These are phyloP conservation scores for Chlamydomonas reinhardtii DNA, from an alignment of 163 green algal genomes.

Conservation along the genomic window DNA sequence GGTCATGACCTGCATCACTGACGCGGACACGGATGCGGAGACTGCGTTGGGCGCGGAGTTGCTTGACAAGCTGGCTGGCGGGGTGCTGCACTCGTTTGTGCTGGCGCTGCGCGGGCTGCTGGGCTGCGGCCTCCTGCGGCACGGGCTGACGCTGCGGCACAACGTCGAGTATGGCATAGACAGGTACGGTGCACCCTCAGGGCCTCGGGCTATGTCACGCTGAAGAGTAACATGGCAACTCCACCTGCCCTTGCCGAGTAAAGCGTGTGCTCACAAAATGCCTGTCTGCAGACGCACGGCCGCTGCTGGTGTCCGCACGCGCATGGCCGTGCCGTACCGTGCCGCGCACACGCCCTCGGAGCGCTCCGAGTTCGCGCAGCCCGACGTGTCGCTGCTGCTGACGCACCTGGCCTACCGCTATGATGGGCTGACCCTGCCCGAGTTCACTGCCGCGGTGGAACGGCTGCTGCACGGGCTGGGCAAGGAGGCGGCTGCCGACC, in stretches of 20 bases:
- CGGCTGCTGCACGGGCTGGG: constrained; percentile 52
- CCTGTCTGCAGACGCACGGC: no score
- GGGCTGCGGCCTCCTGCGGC: constrained; percentile 54
- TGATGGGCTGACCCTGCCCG: constrained; percentile 44
- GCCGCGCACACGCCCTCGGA: constrained; percentile 64
- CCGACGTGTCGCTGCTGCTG: constrained; percentile 68
- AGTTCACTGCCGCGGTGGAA: constrained; percentile 60
- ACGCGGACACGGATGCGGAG: not conserved
- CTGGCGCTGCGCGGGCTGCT: constrained; percentile 69
- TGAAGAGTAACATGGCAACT: no score
- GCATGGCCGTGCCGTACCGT: constrained; percentile 73
- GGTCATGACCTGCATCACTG: not conserved
- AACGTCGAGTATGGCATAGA: constrained; percentile 64
- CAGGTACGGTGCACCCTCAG: constrained; percentile 9
- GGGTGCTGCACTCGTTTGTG: constrained; percentile 39
- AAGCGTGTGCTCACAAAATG: no score
- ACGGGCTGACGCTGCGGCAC: constrained; percentile 62
- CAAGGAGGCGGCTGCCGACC: constrained; percentile 53
- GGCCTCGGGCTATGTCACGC: no score
- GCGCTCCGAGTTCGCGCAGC: constrained; percentile 72
- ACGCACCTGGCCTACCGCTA: constrained; percentile 69
- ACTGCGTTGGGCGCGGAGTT: not conserved
- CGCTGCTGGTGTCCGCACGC: constrained; percentile 49
- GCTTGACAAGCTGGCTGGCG: not conserved
- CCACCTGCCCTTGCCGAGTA: no score